Percentiles rank a stretch among this genome's conserved stretches.
phyloP scores from a whole-genome alignment of 2,329 filamentous ascomycete species.

The Verticillium alfalfae region DNA sequence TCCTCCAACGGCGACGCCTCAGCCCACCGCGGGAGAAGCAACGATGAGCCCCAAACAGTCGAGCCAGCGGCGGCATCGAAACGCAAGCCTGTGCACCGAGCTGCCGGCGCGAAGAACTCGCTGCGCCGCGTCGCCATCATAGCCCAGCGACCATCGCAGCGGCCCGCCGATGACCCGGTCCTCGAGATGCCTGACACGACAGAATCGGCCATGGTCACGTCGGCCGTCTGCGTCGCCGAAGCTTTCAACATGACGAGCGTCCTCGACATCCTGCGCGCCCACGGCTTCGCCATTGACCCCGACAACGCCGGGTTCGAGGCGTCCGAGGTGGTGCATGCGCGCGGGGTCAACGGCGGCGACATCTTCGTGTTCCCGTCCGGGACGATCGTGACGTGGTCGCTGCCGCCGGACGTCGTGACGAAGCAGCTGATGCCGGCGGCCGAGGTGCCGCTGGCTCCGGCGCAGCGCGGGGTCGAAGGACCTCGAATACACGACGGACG shows the following conservation, averaged over 20 bases:
- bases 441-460: slow-evolving; percentile 62
- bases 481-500: slow-evolving; percentile 78
- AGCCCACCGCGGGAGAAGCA: slow-evolving; percentile 6
- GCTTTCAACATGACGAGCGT: slow-evolving; percentile 60
- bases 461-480: slow-evolving; percentile 82
- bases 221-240: slow-evolving; percentile 57
- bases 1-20: slow-evolving; percentile 30
- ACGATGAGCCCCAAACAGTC: not conserved
- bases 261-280: slow-evolving; percentile 48
- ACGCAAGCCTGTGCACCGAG: slow-evolving; percentile 37
- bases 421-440: slow-evolving; percentile 71
- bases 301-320: slow-evolving; percentile 56
- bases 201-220: slow-evolving; percentile 36
- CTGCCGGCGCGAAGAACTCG: slow-evolving; percentile 59
- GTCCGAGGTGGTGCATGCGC: slow-evolving; percentile 58
- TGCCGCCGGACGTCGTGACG: slow-evolving; percentile 72
- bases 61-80: slow-evolving; percentile 19
- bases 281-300: slow-evolving; percentile 58
- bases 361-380: slow-evolving; percentile 95
- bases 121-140: slow-evolving; percentile 81
- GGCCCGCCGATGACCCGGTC: slow-evolving; percentile 32
- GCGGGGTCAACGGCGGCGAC: slow-evolving; percentile 65
- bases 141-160: slow-evolving; percentile 57
- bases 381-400: slow-evolving; percentile 86
- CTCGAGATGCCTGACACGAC: slow-evolving; percentile 17